phyloP scores from a whole-genome alignment of 768 basidiomycete species.

The Phallus indusiatus region DNA sequence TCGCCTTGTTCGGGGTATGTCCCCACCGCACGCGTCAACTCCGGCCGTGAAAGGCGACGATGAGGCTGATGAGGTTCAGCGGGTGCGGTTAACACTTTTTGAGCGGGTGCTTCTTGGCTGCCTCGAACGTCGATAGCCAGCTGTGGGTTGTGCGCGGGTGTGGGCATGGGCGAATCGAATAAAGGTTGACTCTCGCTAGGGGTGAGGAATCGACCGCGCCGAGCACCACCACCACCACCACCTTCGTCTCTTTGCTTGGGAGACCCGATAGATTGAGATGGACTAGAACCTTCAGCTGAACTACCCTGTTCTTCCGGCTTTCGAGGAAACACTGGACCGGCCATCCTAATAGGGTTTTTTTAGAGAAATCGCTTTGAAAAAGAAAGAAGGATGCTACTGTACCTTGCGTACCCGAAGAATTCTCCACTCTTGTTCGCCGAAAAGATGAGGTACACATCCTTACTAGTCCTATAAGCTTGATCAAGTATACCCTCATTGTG shows the following conservation, averaged over 20 bases:
- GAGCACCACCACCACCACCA: too few species aligned
- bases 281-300: slow-evolving; percentile 21
- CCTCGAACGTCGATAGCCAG: not conserved
- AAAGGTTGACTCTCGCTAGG: slow-evolving; percentile 29
- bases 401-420: slow-evolving; percentile 90
- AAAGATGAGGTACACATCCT: slow-evolving; percentile 84
- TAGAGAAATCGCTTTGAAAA: slow-evolving; percentile 1
- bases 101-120: not conserved
- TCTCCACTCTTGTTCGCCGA: slow-evolving; percentile 91
- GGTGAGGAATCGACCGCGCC: slow-evolving; percentile 20
- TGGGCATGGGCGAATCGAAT: slow-evolving; percentile 35
- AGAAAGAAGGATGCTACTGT: slow-evolving; percentile 12
- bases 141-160: slow-evolving; percentile 8
- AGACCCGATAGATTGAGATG: not conserved
- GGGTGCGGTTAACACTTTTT: slow-evolving; percentile 32
- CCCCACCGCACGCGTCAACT: not conserved
- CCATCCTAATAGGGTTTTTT: too few species aligned
- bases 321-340: slow-evolving; percentile 46
- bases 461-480: slow-evolving; percentile 85
- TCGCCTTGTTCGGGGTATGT: not conserved
- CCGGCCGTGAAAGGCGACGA: slow-evolving; percentile 7
- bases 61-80: slow-evolving; percentile 36
- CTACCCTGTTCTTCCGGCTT: slow-evolving; percentile 33
- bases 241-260: not conserved
- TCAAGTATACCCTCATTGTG: slow-evolving; percentile 90